These are phyloP conservation scores for Phytopythium montanum DNA, from an alignment of 352 stramenopile genomes.

Conservation along the genomic window DNA sequence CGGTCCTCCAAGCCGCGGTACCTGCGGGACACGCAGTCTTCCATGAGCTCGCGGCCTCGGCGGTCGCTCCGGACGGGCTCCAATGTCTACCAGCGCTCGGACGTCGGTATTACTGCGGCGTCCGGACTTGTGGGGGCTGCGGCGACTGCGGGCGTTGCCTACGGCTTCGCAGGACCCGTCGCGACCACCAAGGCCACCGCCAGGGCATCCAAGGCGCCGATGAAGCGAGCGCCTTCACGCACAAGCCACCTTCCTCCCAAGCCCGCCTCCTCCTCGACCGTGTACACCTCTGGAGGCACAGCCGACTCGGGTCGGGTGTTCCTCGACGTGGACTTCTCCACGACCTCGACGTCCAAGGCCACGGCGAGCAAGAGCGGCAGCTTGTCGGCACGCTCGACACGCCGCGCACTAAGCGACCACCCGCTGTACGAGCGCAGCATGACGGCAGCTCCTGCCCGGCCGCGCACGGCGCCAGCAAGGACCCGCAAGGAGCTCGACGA, in stretches of 20 bases:
- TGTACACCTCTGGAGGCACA: not conserved
- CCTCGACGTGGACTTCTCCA: slow-evolving; percentile 24
- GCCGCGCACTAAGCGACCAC: slow-evolving; percentile 18
- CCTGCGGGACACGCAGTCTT: slow-evolving; percentile 45
- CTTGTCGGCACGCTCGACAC: slow-evolving; percentile 8
- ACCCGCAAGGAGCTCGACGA: slow-evolving; percentile 41
- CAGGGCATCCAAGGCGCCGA: not conserved
- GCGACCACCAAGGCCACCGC: not conserved
- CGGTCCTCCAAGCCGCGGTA: slow-evolving; percentile 35
- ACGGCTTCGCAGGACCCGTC: not conserved
- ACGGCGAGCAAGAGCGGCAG: slow-evolving; percentile 3
- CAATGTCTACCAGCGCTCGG: not conserved
- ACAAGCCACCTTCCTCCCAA: not conserved
- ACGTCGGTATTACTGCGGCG: not conserved
- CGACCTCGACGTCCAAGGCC: slow-evolving; percentile 8
- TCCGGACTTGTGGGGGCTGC: not conserved
- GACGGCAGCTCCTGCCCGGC: slow-evolving; percentile 13
- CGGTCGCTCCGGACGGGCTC: slow-evolving; percentile 5
- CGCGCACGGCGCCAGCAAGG: slow-evolving; percentile 36
- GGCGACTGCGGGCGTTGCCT: not conserved
- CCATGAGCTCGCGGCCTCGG: slow-evolving; percentile 44
- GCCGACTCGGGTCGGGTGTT: slow-evolving; percentile 16
- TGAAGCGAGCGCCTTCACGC: not conserved
- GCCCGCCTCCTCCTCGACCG: not conserved
- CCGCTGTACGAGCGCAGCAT: slow-evolving; percentile 3